These are phyloP conservation scores for Annona squamosa DNA, from an alignment of 164 flowering plant genomes.

Conservation along the genomic window DNA sequence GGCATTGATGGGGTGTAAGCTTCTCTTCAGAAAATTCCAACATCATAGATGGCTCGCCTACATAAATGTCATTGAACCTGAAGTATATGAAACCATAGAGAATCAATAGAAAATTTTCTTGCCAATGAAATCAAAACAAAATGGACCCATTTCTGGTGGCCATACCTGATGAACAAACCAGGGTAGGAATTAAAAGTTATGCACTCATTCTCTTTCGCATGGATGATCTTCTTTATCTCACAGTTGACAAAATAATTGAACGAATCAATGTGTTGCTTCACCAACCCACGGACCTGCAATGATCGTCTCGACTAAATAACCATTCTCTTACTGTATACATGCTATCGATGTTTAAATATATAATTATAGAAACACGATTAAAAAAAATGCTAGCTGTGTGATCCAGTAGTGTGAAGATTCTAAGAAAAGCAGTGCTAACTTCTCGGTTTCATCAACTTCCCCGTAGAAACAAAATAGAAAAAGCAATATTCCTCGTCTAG, in stretches of 20 bases:
- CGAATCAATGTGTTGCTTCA: slow-evolving; percentile 91
- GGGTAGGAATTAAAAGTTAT: slow-evolving; percentile 36
- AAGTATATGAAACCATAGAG: too few species aligned
- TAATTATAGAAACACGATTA: too few species aligned
- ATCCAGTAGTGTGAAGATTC: too few species aligned
- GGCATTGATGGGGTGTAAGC: slow-evolving; percentile 66
- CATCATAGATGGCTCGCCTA: slow-evolving; percentile 52
- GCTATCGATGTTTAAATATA: too few species aligned
- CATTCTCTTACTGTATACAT: not conserved
- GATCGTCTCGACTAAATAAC: not conserved
- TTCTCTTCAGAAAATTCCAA: slow-evolving; percentile 24
- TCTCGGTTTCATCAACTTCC: too few species aligned
- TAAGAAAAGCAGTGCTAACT: too few species aligned
- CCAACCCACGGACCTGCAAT: slow-evolving; percentile 76
- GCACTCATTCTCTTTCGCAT: slow-evolving; percentile 40
- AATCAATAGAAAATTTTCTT: not conserved
- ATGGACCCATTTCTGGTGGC: not conserved
- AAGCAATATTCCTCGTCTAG: too few species aligned
- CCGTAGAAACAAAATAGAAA: too few species aligned
- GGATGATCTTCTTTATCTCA: slow-evolving; percentile 68
- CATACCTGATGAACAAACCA: slow-evolving; percentile 40
- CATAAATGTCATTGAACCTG: slow-evolving; percentile 56
- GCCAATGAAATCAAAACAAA: not conserved
- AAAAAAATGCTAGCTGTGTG: too few species aligned
- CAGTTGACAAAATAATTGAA: slow-evolving; percentile 68